phyloP scores from a whole-genome alignment of 106 monocot species.

The Dendrobium officinale region DNA sequence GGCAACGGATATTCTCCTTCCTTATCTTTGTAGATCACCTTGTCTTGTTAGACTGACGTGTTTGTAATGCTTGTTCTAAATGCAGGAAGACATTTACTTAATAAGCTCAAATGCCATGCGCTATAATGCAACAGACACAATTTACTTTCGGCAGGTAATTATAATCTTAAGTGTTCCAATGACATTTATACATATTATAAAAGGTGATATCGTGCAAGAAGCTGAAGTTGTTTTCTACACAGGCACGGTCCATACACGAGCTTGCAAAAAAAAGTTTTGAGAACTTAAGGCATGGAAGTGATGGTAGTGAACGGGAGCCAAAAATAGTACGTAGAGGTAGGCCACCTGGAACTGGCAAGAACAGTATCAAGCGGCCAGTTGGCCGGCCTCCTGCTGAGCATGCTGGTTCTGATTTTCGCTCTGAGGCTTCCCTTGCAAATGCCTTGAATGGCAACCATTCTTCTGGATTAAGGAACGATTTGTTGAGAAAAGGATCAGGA shows the following conservation, averaged over 20 bases:
- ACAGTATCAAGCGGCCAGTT: conserved; percentile 31
- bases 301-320: conserved; percentile 49
- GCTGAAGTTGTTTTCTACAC: conserved; percentile 5
- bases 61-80: background rate
- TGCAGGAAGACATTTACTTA: conserved; percentile 77
- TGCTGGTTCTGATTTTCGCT: conserved; percentile 29
- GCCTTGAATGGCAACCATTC: conserved; percentile 19
- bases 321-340: conserved; percentile 63
- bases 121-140: conserved; percentile 77
- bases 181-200: background rate
- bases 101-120: conserved; percentile 86
- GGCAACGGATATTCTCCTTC: too few relatives aligned
- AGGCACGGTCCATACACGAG: conserved; percentile 89
- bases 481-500: conserved; percentile 23
- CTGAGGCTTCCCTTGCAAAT: conserved; percentile 40
- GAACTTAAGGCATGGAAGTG: conserved; percentile 77
- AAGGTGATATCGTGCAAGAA: background rate
- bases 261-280: conserved; percentile 87
- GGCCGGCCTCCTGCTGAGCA: conserved; percentile 37
- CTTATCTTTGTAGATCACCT: too few relatives aligned
- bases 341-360: conserved; percentile 66
- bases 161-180: background rate
- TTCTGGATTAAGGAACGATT: conserved; percentile 29
- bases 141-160: conserved; percentile 81
- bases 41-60: too few relatives aligned